Conservation (phyloP, 352 stramenopile genomes). For the Peronospora belbahrii region DNA sequence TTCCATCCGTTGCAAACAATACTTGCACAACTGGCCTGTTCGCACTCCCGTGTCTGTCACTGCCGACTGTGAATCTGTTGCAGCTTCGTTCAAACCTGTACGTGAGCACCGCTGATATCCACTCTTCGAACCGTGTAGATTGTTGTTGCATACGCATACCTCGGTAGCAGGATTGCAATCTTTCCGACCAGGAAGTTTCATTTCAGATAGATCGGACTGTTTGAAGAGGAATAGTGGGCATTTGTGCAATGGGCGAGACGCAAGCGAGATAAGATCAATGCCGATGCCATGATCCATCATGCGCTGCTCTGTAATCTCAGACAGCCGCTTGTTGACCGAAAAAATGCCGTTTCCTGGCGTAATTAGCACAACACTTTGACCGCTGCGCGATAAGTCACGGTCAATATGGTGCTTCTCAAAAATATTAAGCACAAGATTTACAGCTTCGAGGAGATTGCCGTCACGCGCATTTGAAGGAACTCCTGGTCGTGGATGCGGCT, state of each 20-base stretch:
- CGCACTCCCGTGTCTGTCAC: constrained; percentile 28
- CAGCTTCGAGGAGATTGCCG: constrained; percentile 96
- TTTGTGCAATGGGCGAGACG: constrained; percentile 93
- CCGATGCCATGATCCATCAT: constrained; percentile 99
- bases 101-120: constrained; percentile 33
- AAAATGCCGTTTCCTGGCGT: constrained; percentile 94
- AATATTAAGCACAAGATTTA: constrained; percentile 98
- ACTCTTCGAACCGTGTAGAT: constrained; percentile 20
- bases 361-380: constrained; percentile 95
- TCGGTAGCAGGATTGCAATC: constrained; percentile 31
- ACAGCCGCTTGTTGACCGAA: constrained; percentile 91
- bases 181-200: constrained; percentile 42
- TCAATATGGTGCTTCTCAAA: constrained; percentile 99
- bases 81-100: constrained; percentile 36
- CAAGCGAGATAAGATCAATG: constrained; percentile 95
- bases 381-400: constrained; percentile 91
- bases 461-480: constrained; percentile 59
- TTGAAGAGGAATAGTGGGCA: constrained; percentile 96
- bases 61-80: constrained; percentile 32
- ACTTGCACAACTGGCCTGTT: constrained; percentile 48
- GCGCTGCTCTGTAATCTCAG: constrained; percentile 96
- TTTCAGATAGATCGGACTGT: constrained; percentile 61
- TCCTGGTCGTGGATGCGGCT: constrained; percentile 25
- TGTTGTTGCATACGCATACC: constrained; percentile 41
- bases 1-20: constrained; percentile 51